Percentiles rank a stretch among this genome's conserved stretches.
These are phyloP conservation scores for Agaricales sp. DNA, from an alignment of 1,284 basidiomycete genomes.

Conservation along the genomic window DNA sequence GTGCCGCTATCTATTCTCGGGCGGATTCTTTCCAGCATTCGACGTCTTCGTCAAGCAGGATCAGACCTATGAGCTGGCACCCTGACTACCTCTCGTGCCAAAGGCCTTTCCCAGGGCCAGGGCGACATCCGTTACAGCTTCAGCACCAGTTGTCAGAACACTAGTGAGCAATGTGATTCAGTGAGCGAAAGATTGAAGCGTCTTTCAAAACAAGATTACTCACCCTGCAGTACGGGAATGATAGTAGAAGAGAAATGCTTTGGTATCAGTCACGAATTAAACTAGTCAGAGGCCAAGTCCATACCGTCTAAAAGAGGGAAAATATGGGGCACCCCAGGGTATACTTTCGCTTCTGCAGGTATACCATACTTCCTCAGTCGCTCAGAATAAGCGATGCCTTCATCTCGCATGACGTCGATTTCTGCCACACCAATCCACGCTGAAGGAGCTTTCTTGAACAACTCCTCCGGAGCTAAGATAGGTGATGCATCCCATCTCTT, in stretches of 20 bases:
- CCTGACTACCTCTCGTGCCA: no score
- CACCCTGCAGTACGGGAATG: no score
- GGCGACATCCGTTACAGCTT: constrained; percentile 45
- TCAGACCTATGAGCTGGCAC: no score
- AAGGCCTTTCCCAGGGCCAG: constrained; percentile 36
- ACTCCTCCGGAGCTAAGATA: constrained; percentile 47
- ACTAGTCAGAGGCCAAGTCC: no score
- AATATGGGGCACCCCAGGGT: constrained; percentile 56
- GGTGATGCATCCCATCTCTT: constrained; percentile 62
- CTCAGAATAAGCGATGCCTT: constrained; percentile 55
- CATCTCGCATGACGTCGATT: constrained; percentile 56
- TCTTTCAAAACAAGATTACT: no score
- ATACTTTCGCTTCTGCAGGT: constrained; percentile 42
- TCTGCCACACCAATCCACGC: constrained; percentile 59
- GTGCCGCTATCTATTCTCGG: no score
- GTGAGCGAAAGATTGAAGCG: no score
- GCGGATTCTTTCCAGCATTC: no score
- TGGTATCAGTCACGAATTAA: no score
- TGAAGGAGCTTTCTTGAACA: constrained; percentile 39
- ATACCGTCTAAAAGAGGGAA: constrained; percentile 56
- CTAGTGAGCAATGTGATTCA: not conserved
- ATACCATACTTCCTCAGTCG: constrained; percentile 47
- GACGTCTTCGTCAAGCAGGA: no score
- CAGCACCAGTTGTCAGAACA: constrained; percentile 22
- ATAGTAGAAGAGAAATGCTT: no score